phyloP scores from a whole-genome alignment of 2,329 filamentous ascomycete species.

The Parascedosporium putredinis region DNA sequence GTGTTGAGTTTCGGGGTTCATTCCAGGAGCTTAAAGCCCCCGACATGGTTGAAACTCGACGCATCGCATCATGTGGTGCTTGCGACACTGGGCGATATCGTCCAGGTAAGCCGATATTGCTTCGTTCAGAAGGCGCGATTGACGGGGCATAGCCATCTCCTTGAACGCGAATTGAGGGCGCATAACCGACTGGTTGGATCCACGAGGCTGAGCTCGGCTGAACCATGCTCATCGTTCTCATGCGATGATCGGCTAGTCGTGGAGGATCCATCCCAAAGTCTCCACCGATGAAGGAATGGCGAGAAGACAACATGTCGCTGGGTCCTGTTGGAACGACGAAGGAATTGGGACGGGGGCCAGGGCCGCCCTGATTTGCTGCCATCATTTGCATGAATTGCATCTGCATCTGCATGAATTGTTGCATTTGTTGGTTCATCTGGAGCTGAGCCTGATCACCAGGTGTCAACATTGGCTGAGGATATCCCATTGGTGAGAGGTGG shows the following conservation, averaged over 20 bases:
- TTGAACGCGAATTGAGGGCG: slow-evolving; percentile 39
- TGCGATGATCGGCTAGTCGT: slow-evolving; percentile 30
- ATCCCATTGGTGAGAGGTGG: slow-evolving; percentile 12
- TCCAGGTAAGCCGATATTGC: slow-evolving; percentile 81
- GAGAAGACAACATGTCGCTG: slow-evolving; percentile 31
- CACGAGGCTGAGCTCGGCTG: slow-evolving; percentile 55
- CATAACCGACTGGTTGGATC: slow-evolving; percentile 36
- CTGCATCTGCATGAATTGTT: slow-evolving; percentile 84
- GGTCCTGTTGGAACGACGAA: slow-evolving; percentile 22
- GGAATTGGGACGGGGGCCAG: slow-evolving; percentile 1
- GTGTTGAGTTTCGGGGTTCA: slow-evolving; percentile 16
- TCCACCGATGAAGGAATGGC: slow-evolving; percentile 36
- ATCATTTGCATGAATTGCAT: slow-evolving; percentile 92
- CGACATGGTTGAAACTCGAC: slow-evolving; percentile 25
- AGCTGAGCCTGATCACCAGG: slow-evolving; percentile 64
- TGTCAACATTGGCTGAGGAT: slow-evolving; percentile 32
- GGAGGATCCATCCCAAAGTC: slow-evolving; percentile 33
- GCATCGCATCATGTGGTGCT: slow-evolving; percentile 22
- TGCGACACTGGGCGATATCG: slow-evolving; percentile 85
- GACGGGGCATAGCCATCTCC: slow-evolving; percentile 68
- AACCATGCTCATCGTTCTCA: slow-evolving; percentile 75
- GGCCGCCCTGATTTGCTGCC: slow-evolving; percentile 27
- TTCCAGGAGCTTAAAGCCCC: slow-evolving; percentile 23
- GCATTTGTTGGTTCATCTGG: slow-evolving; percentile 75
- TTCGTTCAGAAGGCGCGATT: slow-evolving; percentile 90